Evolutionary conservation across 1,139 yeast genomes (phyloP).

Genomic region (Sugiyamaella grinbergsii): DNA sequence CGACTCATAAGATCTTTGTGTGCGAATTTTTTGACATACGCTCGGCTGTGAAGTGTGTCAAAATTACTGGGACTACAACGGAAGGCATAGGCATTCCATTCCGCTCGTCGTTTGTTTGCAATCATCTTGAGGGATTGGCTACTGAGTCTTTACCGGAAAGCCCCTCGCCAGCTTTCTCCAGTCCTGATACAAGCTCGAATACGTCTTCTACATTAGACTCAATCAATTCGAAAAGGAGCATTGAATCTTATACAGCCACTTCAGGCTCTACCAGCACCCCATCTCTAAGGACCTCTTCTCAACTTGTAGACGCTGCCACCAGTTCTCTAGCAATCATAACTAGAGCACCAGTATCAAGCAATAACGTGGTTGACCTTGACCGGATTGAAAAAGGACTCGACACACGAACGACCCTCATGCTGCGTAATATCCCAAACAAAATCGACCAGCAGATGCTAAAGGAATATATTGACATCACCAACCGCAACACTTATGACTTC

Average conservation of each 20-base stretch:
- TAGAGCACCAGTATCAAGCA: constrained; percentile 39
- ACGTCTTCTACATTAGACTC: background rate
- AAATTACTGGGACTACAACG: constrained; percentile 12
- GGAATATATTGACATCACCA: constrained; percentile 50
- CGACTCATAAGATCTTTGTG: constrained; percentile 27
- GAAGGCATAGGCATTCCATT: background rate
- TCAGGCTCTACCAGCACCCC: background rate
- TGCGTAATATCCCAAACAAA: constrained; percentile 55
- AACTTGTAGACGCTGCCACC: background rate
- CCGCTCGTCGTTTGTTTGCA: background rate
- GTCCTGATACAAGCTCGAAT: background rate
- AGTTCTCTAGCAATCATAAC: constrained; percentile 31
- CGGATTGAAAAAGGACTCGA: constrained; percentile 47
- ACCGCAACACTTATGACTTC: constrained; percentile 55
- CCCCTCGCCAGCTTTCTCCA: background rate
- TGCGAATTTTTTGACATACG: constrained; percentile 46
- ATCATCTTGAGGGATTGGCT: background rate
- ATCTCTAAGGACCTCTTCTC: no score
- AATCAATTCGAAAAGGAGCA: background rate
- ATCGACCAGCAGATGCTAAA: constrained; percentile 50
- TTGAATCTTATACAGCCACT: constrained; percentile 4
- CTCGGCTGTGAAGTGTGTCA: constrained; percentile 30
- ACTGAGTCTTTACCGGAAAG: background rate
- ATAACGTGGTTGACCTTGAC: constrained; percentile 43
- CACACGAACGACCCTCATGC: constrained; percentile 52